Evolutionary conservation across 2,329 filamentous ascomycete species (phyloP), one percentile per base, ranked within the genome.

Genomic region (Botryotinia narcissicola): DNA sequence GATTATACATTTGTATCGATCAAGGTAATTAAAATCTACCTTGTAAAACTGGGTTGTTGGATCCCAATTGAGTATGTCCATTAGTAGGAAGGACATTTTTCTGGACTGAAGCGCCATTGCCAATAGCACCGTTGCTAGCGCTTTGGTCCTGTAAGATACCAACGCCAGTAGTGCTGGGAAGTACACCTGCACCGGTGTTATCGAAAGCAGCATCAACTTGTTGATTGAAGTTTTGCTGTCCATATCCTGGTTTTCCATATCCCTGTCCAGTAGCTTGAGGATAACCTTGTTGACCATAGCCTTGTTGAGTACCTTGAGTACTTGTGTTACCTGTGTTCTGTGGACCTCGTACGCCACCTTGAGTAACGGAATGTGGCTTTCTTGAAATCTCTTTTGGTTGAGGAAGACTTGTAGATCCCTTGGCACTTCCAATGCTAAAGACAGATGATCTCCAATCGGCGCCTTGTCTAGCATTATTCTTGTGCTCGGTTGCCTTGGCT

Each of bases 381-480:
- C 90, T 88, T 51, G 82, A 85, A 71, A 92, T 83, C 54, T 84
- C 78, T 1, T 82, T 81, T 54, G 86, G 81, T 75, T 83, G 81
- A 2, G 95, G 94, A 61, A 98, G 87, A 79, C 92, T 88, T 37
- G 84, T 87, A 60, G 93, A 94, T 83, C 91, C 90, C 72, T 88
- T 86, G 18, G 95, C 94, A 61, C 85, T 88, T 66, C 96, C 95
- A 78, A 98, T 92, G 74, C 90, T 91, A 86, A 99, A 99, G 80
- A 99, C 90, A 16, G 95, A 94, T 75, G 93, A 97, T 86, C 97
- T 92, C 96, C 96, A 99, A 82, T 90, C 91, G 73, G 97, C 93
- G 70, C 96, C 96, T 89, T 96, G 94, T 77, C 86, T 86, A 14
- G 95, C 93, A 73, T 97, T 87, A 35, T 98, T 90, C 84, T 90